phyloP scores from a whole-genome alignment of 148 eudicot species.

The Suaeda aralocaspica region DNA sequence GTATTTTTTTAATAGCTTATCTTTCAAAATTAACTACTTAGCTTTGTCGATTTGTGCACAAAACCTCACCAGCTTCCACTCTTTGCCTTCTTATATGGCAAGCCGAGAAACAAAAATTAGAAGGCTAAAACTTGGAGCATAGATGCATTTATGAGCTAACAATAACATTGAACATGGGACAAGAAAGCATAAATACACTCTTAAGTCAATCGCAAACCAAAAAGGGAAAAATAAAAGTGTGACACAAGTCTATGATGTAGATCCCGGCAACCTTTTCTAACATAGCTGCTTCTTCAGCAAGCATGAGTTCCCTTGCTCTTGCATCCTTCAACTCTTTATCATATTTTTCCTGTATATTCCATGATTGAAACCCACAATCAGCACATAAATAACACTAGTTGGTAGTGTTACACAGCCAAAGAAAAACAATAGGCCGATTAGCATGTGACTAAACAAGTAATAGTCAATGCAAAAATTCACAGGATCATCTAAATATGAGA shows the following conservation, averaged over 20 bases:
- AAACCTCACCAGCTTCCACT: too few relatives aligned
- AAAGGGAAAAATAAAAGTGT: conserved; percentile 1
- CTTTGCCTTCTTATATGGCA: too few relatives aligned
- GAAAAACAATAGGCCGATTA: not conserved
- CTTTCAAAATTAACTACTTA: too few relatives aligned
- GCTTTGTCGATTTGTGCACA: too few relatives aligned
- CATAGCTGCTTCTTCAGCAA: conserved; percentile 94
- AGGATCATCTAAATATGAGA: not conserved
- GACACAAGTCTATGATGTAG: conserved; percentile 9
- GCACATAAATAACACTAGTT: not conserved
- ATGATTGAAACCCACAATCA: not conserved
- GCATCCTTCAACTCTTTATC: conserved; percentile 95
- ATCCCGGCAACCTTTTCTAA: conserved; percentile 66
- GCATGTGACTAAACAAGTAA: conserved; percentile 3
- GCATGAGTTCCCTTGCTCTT: conserved; percentile 88
- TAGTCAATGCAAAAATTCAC: not conserved
- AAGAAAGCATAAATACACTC: too few relatives aligned
- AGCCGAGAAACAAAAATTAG: too few relatives aligned
- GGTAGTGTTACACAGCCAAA: not conserved
- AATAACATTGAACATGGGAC: not conserved
- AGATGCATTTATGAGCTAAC: too few relatives aligned
- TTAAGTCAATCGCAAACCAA: not conserved
- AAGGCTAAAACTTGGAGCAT: too few relatives aligned
- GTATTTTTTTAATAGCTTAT: too few relatives aligned
- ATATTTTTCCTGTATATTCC: conserved; percentile 58